phyloP scores from a whole-genome alignment of 805 yeast genomes.

The Nakazawaea ishiwadae region DNA sequence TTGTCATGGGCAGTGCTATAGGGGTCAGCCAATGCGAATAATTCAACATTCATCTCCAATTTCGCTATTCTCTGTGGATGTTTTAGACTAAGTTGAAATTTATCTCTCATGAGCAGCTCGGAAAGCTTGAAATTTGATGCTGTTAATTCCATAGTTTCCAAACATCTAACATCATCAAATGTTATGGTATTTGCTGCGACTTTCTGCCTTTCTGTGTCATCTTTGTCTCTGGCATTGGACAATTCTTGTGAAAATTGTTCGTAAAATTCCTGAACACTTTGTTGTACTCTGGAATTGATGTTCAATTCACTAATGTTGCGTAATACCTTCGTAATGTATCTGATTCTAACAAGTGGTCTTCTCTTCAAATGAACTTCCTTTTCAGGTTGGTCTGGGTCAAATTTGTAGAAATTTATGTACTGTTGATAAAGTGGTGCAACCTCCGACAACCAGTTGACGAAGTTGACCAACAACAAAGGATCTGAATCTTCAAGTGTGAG shows the following conservation, averaged over 20 bases:
- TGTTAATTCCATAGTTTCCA: slow-evolving; percentile 13
- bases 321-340: slow-evolving; percentile 20
- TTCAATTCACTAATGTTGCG: slow-evolving; percentile 18
- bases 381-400: slow-evolving; percentile 18
- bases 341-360: slow-evolving; percentile 26
- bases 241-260: slow-evolving; percentile 19
- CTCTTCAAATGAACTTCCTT: slow-evolving; percentile 24
- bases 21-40: slow-evolving; percentile 4
- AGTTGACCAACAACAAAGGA: background rate
- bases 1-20: background rate
- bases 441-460: slow-evolving; percentile 8
- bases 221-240: slow-evolving; percentile 18
- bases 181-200: slow-evolving; percentile 14
- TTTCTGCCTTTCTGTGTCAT: slow-evolving; percentile 19
- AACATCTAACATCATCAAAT: slow-evolving; percentile 10
- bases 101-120: slow-evolving; percentile 10
- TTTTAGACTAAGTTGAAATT: slow-evolving; percentile 6
- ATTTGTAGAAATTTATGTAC: slow-evolving; percentile 20
- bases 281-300: slow-evolving; percentile 15
- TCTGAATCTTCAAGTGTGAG: background rate
- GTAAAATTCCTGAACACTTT: slow-evolving; percentile 3
- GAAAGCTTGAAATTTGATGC: slow-evolving; percentile 12
- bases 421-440: slow-evolving; percentile 17
- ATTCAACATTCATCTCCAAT: slow-evolving; percentile 9
- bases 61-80: slow-evolving; percentile 12